A percentile compares a stretch with the other conserved stretches of the same genome.
phyloP scores from a whole-genome alignment of 495 filamentous ascomycete genomes.

The Acidomyces sp. region DNA sequence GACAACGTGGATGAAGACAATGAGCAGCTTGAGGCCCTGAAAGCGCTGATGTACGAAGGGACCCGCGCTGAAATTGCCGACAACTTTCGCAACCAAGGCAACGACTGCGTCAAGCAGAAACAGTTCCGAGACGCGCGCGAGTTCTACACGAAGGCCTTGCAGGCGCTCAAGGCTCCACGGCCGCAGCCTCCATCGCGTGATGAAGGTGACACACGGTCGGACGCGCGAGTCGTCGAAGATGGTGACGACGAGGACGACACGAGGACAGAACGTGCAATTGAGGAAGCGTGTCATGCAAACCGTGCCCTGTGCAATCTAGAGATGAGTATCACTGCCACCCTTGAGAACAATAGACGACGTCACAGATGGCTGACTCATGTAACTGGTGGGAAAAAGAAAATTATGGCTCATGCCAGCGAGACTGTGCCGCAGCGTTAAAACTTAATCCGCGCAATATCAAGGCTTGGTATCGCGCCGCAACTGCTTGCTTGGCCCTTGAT shows the following conservation, averaged over 20 bases:
- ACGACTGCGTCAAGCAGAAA: conserved; percentile 61
- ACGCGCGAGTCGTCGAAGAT: conserved; percentile 32
- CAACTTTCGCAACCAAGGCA: conserved; percentile 78
- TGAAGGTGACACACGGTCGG: conserved; percentile 27
- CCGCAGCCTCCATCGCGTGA: conserved; percentile 26
- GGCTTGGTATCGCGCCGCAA: conserved; percentile 70
- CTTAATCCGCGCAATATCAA: conserved; percentile 72
- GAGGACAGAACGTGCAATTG: conserved; percentile 42
- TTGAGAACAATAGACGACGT: too few relatives aligned
- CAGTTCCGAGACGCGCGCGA: conserved; percentile 75
- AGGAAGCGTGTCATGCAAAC: conserved; percentile 72
- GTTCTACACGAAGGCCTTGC: conserved; percentile 75
- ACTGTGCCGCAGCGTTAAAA: conserved; percentile 67
- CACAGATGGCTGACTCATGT: too few relatives aligned
- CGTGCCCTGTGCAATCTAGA: conserved; percentile 77
- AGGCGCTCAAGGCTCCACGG: conserved; percentile 49
- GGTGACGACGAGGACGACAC: conserved; percentile 36
- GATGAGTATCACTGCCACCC: conserved; percentile 38
- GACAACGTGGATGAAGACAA: conserved; percentile 60
- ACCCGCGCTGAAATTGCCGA: conserved; percentile 64
- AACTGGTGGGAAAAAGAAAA: too few relatives aligned
- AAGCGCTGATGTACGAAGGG: conserved; percentile 85
- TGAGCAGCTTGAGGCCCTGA: conserved; percentile 66
- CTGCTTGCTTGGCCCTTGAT: conserved; percentile 60
- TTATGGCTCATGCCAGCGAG: conserved; percentile 67